Evolutionary conservation across 192 early-diverging fungal species (phyloP).

Genomic region (Mortierella alpina): DNA sequence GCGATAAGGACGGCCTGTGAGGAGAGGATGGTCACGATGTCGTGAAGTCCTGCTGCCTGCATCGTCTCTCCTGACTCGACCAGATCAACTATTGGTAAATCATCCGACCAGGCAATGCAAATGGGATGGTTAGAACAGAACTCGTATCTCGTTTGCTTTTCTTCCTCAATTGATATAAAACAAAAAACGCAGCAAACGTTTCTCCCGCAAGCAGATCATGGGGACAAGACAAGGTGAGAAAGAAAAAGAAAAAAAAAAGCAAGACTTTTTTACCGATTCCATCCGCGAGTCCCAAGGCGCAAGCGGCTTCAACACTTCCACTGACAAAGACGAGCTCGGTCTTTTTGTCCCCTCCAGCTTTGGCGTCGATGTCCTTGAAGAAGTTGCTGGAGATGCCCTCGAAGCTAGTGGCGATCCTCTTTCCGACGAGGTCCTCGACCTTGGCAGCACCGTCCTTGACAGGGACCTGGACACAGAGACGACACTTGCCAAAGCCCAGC

Average conservation of each 20-base stretch:
- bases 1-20: slow-evolving; percentile 93
- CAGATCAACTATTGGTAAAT: slow-evolving; percentile 27
- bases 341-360: slow-evolving; percentile 52
- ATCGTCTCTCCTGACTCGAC: slow-evolving; percentile 98
- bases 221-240: background rate
- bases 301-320: slow-evolving; percentile 96
- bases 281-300: slow-evolving; percentile 95
- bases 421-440: slow-evolving; percentile 84
- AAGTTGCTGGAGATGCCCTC: slow-evolving; percentile 72
- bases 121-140: background rate
- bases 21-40: slow-evolving; percentile 83
- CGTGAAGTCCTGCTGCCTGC: slow-evolving; percentile 96
- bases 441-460: slow-evolving; percentile 58
- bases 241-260: slow-evolving; percentile 23
- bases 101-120: background rate
- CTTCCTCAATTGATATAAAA: background rate
- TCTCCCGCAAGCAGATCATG: background rate
- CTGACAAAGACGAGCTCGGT: slow-evolving; percentile 90
- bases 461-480: slow-evolving; percentile 92
- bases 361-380: slow-evolving; percentile 83
- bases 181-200: background rate
- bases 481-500: slow-evolving; percentile 94
- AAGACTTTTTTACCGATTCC: slow-evolving; percentile 93
- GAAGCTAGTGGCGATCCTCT: slow-evolving; percentile 95
- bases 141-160: background rate